Evolutionary conservation across 2,329 filamentous ascomycete species (phyloP).

Genomic region (Ascomycota sp.): DNA sequence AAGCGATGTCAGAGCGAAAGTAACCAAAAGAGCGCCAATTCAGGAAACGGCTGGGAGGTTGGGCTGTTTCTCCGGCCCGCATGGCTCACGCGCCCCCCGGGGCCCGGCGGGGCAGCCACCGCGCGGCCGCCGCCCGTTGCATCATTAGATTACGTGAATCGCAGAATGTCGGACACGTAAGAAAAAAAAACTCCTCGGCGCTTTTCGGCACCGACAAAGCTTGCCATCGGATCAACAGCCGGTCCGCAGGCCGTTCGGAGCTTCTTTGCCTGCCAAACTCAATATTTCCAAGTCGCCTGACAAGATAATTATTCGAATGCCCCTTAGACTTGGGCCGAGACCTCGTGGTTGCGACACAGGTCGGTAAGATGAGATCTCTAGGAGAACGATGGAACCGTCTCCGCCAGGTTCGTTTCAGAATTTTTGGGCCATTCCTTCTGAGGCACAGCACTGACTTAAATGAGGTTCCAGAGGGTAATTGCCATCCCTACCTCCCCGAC

Average conservation of each 20-base stretch:
- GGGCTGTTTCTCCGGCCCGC: background rate
- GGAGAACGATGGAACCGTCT: conserved; percentile 55
- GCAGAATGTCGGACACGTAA: too few relatives aligned
- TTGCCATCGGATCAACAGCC: conserved; percentile 6
- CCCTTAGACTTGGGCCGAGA: background rate
- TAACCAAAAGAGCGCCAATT: conserved; percentile 26
- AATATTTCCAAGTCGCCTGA: too few relatives aligned
- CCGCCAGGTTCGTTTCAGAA: conserved; percentile 36
- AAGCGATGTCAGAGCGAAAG: conserved; percentile 4
- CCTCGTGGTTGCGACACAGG: background rate
- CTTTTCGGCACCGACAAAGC: too few relatives aligned
- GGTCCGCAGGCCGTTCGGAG: conserved; percentile 3
- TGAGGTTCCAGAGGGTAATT: conserved; percentile 20
- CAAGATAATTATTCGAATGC: background rate
- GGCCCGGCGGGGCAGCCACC: conserved; percentile 23
- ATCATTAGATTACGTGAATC: conserved; percentile 8
- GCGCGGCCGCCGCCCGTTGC: conserved; percentile 22
- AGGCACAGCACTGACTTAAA: conserved; percentile 5
- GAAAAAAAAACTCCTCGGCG: background rate
- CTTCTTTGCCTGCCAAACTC: too few relatives aligned
- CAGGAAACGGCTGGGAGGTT: conserved; percentile 19
- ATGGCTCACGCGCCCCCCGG: too few relatives aligned
- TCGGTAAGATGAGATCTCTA: conserved; percentile 22
- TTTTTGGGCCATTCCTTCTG: background rate
- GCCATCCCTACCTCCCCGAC: background rate